Conservation (phyloP, 139 green algal genomes). For the Haematococcus sp. region DNA sequence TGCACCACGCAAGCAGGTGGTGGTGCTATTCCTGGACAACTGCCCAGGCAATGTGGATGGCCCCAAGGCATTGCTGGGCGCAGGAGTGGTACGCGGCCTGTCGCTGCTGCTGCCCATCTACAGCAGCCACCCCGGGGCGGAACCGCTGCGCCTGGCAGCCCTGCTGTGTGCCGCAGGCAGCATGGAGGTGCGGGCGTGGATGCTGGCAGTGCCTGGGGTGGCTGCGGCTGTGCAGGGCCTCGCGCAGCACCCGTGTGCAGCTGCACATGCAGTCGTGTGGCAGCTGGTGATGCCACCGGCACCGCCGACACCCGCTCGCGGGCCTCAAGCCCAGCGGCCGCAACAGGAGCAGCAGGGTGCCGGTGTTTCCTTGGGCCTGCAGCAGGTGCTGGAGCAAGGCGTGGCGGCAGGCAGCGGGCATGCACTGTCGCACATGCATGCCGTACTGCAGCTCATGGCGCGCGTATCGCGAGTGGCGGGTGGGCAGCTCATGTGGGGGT, state of each 20-base stretch:
- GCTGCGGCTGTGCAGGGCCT: slow-evolving; percentile 11
- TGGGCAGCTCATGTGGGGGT: slow-evolving; percentile 7
- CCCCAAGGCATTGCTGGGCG: slow-evolving; percentile 14
- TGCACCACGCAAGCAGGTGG: slow-evolving; percentile 4
- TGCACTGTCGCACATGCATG: slow-evolving; percentile 12
- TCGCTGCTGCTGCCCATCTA: slow-evolving; percentile 19
- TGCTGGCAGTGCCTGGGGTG: slow-evolving; percentile 34
- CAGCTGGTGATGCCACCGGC: slow-evolving; percentile 19
- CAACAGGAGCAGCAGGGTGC: neutral
- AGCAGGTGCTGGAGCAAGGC: too few species aligned
- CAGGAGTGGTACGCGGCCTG: slow-evolving; percentile 27
- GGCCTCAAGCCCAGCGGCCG: too few species aligned
- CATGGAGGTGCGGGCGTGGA: slow-evolving; percentile 20
- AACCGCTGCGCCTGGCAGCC: slow-evolving; percentile 31
- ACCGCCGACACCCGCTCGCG: neutral
- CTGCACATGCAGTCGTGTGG: slow-evolving; percentile 40
- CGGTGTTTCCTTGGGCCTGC: neutral
- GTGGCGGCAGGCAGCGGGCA: too few species aligned
- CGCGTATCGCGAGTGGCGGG: slow-evolving; percentile 3
- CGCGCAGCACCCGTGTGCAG: slow-evolving; percentile 2
- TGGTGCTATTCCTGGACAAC: slow-evolving; percentile 31
- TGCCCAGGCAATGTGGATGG: slow-evolving; percentile 25
- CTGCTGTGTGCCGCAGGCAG: slow-evolving; percentile 28
- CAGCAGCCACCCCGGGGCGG: slow-evolving; percentile 3
- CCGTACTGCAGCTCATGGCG: slow-evolving; percentile 16